Conservation (phyloP, 257 asterid genomes). For the Solanum ossicruentum region DNA sequence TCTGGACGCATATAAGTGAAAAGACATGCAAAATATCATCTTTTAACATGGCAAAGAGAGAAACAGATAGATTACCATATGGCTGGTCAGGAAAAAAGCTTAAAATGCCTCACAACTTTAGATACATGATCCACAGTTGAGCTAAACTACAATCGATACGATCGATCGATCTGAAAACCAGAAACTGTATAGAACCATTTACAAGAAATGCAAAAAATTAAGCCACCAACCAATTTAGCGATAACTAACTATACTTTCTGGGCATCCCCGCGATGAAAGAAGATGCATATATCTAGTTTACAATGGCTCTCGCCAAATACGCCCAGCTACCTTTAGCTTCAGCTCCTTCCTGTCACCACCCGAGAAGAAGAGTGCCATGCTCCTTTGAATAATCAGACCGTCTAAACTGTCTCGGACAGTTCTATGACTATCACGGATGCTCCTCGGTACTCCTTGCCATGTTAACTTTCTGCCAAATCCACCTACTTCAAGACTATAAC, state of each 20-base stretch:
- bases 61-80: background rate
- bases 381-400: slow-evolving; percentile 22
- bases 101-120: background rate
- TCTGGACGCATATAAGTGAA: no score
- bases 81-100: background rate
- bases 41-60: background rate
- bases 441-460: slow-evolving; percentile 31
- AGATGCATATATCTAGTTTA: background rate
- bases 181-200: background rate
- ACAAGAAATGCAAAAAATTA: background rate
- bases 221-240: background rate
- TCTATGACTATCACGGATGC: slow-evolving; percentile 24
- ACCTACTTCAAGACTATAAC: slow-evolving; percentile 27
- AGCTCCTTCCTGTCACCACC: slow-evolving; percentile 20
- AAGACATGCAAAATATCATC: no score
- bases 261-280: background rate
- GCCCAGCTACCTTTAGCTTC: slow-evolving; percentile 21
- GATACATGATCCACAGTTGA: background rate
- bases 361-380: slow-evolving; percentile 19
- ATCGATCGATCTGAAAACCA: background rate
- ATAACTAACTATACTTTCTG: background rate
- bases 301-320: slow-evolving; percentile 14
- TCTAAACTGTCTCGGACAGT: slow-evolving; percentile 24
- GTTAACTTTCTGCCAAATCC: slow-evolving; percentile 21
- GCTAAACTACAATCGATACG: background rate